Percentiles rank a stretch among this genome's conserved stretches.
Conservation (phyloP, 805 yeast species). For the Candida peoriensis region DNA sequence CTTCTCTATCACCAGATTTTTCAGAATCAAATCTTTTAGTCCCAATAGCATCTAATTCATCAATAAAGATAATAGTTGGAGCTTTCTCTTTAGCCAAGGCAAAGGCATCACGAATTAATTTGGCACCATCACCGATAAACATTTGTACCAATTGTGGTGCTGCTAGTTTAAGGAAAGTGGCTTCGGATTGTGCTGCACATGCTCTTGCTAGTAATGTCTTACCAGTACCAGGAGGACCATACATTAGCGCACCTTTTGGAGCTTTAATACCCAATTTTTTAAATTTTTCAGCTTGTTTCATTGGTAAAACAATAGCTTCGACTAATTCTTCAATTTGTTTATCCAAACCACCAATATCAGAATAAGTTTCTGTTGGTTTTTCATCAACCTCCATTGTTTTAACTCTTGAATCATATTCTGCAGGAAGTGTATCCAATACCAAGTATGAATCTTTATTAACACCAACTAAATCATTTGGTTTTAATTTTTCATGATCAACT, state of each 20-base stretch:
- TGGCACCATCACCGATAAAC: conserved; percentile 99
- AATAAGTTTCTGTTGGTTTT: conserved; percentile 94
- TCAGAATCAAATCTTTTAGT: conserved; percentile 97
- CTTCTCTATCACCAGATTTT: conserved; percentile 97
- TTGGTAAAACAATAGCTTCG: conserved; percentile 96
- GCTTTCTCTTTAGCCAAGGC: conserved; percentile 97
- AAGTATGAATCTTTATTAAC: conserved; percentile 95
- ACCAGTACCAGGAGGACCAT: conserved; percentile 99
- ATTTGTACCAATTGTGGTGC: conserved; percentile 98
- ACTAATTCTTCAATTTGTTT: conserved; percentile 97
- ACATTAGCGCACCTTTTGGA: conserved; percentile 97
- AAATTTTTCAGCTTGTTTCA: conserved; percentile 97
- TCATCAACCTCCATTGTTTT: conserved; percentile 99
- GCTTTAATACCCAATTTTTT: conserved; percentile 92
- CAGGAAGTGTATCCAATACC: conserved; percentile 89
- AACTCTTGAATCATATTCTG: conserved; percentile 95
- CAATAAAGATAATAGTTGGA: conserved; percentile 95
- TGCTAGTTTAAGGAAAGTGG: conserved; percentile 91
- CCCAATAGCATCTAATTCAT: conserved; percentile 98
- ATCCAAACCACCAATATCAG: conserved; percentile 97
- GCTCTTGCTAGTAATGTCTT: conserved; percentile 96
- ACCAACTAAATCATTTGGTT: conserved; percentile 97
- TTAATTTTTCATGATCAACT: conserved; percentile 85
- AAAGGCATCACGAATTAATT: conserved; percentile 94
- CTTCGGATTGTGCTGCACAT: conserved; percentile 98